Evolutionary conservation across 805 yeast genomes (phyloP).

Genomic region (Metschnikowia hibisci): DNA sequence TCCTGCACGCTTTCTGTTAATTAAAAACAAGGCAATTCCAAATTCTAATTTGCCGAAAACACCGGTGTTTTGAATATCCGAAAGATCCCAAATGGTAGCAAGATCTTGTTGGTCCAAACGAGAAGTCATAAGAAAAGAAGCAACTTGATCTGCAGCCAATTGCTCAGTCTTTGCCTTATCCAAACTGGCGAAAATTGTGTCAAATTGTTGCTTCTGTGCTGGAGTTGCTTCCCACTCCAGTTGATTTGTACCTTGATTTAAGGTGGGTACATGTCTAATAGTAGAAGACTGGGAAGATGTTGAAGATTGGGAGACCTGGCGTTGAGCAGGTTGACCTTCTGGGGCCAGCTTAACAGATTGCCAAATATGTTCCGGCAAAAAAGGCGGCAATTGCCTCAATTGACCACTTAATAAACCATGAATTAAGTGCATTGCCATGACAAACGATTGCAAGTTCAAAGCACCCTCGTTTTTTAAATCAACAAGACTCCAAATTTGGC

Average conservation of each 20-base stretch:
- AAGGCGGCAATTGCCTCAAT: conserved; percentile 52
- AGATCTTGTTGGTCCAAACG: conserved; percentile 78
- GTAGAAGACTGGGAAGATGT: conserved; percentile 35
- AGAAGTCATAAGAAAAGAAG: conserved; percentile 83
- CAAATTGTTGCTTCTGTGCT: conserved; percentile 72
- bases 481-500: conserved; percentile 84
- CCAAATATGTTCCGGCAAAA: conserved; percentile 40
- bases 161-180: conserved; percentile 63
- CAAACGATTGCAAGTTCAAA: conserved; percentile 69
- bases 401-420: conserved; percentile 72
- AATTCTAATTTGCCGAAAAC: conserved; percentile 77
- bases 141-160: conserved; percentile 76
- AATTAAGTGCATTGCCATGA: conserved; percentile 92
- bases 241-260: conserved; percentile 14
- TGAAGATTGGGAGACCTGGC: conserved; percentile 31
- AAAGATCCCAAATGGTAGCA: conserved; percentile 91
- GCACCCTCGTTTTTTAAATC: conserved; percentile 74
- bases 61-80: conserved; percentile 86
- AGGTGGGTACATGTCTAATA: conserved; percentile 23
- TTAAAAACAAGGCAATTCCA: conserved; percentile 89
- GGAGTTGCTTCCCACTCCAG: conserved; percentile 66
- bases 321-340: conserved; percentile 35
- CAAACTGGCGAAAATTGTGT: conserved; percentile 69
- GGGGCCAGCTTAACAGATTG: conserved; percentile 25
- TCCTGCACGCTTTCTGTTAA: conserved; percentile 80